phyloP scores from a whole-genome alignment of 345 rosid species.

The Aethionema arabicum region DNA sequence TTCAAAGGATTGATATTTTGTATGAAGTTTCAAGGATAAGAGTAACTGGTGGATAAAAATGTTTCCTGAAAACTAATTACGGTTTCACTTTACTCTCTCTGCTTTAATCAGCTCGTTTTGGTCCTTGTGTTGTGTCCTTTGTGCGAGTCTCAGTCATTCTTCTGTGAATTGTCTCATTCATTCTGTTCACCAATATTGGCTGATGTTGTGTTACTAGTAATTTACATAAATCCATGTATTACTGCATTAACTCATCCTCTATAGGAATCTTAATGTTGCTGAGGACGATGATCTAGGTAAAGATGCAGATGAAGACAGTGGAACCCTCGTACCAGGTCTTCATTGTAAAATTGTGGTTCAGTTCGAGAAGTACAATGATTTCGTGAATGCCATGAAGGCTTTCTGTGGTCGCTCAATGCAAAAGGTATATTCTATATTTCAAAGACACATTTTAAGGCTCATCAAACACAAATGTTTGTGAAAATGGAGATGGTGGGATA shows the following conservation, averaged over 20 bases:
- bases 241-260: slow-evolving; percentile 33
- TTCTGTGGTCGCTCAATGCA: slow-evolving; percentile 78
- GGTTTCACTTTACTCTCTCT: background rate
- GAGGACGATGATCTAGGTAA: slow-evolving; percentile 71
- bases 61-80: background rate
- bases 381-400: slow-evolving; percentile 69
- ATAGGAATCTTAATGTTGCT: slow-evolving; percentile 83
- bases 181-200: slow-evolving; percentile 8
- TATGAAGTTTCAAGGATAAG: slow-evolving; percentile 9
- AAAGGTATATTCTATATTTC: slow-evolving; percentile 52
- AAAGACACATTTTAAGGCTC: slow-evolving; percentile 10
- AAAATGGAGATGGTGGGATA: background rate
- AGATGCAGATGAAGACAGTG: slow-evolving; percentile 48
- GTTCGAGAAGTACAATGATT: slow-evolving; percentile 73
- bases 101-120: background rate
- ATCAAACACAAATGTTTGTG: slow-evolving; percentile 5
- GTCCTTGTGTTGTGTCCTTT: slow-evolving; percentile 4
- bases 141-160: background rate
- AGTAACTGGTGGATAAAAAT: slow-evolving; percentile 1
- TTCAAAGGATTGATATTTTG: background rate
- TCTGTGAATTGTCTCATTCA: background rate
- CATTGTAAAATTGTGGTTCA: slow-evolving; percentile 88
- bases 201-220: background rate
- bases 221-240: slow-evolving; percentile 22
- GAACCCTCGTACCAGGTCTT: slow-evolving; percentile 70